Conservation (phyloP, 1,139 yeast genomes). For the Candida gigantensis region DNA sequence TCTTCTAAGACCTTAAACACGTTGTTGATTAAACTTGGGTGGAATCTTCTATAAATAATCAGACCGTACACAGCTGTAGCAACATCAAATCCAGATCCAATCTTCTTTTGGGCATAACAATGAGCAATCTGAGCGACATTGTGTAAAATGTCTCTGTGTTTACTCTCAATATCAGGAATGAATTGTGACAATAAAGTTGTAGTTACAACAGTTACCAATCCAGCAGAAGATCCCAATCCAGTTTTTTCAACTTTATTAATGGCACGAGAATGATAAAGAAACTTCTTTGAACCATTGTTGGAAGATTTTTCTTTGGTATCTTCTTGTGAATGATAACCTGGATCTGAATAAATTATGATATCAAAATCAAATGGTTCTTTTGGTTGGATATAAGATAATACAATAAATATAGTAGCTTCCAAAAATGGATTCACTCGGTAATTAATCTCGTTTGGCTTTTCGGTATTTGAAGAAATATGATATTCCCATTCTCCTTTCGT, state of each 20-base stretch:
- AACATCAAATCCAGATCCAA: conserved; percentile 96
- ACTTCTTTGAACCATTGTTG: conserved; percentile 38
- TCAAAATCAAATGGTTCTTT: conserved; percentile 29
- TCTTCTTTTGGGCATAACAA: conserved; percentile 90
- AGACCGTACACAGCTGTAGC: conserved; percentile 96
- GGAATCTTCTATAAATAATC: conserved; percentile 74
- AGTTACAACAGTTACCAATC: conserved; percentile 78
- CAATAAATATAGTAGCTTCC: conserved; percentile 58
- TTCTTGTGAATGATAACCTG: conserved; percentile 84
- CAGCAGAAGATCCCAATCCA: conserved; percentile 96
- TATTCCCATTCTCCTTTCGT: conserved; percentile 70
- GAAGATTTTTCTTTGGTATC: conserved; percentile 36
- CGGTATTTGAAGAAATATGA: conserved; percentile 18
- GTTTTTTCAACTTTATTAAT: conserved; percentile 85
- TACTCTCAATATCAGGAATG: conserved; percentile 19
- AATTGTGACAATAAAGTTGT: conserved; percentile 63
- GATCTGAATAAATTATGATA: conserved; percentile 77
- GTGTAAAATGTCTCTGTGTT: conserved; percentile 52
- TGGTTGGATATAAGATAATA: conserved; percentile 53
- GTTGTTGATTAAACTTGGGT: conserved; percentile 50
- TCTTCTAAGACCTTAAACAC: conserved; percentile 25
- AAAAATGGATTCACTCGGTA: conserved; percentile 67
- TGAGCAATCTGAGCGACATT: conserved; percentile 88
- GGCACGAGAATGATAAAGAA: conserved; percentile 58
- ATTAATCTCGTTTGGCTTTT: conserved; percentile 21